Evolutionary conservation across 345 rosid genomes (phyloP), one percentile per base, ranked within the genome.

Genomic region (Odontarrhena argentea): DNA sequence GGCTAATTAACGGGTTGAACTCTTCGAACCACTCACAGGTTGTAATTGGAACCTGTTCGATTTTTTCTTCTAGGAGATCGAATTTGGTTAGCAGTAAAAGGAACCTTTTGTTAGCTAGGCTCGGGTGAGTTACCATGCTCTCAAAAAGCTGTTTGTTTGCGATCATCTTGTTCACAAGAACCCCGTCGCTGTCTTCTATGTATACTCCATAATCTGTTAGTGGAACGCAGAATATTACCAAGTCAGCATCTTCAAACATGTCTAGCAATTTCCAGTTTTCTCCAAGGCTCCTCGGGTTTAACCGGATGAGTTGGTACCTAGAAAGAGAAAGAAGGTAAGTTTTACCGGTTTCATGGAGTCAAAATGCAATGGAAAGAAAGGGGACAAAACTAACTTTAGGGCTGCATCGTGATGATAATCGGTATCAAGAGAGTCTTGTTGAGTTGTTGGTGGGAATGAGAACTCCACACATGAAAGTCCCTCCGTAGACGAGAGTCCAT

Each of bases 221-320:
- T 9, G 97, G 85, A 62, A 88, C 86, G 4, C 91, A 84, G 67
- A 88, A 90, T 54, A 93, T 30, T 57, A 93, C 79, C 13, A 88
- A 74, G 63, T 86, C 81, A 7, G 86, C 79, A 25, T 88, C 89
- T 81, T 90, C 99, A 44, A 94, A 94, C 96, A 85, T 90, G 38
- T 81, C 83, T 68, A 88, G 56, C 95, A 84, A 87, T 74, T 85
- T 90, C 84, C 84, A 81, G 78, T 83, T 90, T 55, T 74, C 92
- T 65, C 97, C 95, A 2, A 87, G 82, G 74, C 74, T 78, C 60
- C 71, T 82, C 3, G 95, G 88, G 75, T 82, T 88, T 58, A 81
- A 66, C 67, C 97, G 82, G 68, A 94, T 88, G 46, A 93, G 90
- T 75, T 93, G 89, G 81, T 82, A 90, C 83, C 98, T 92, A 76